phyloP scores from a whole-genome alignment of 2,329 filamentous ascomycete genomes.

The Claviceps fusiformis region DNA sequence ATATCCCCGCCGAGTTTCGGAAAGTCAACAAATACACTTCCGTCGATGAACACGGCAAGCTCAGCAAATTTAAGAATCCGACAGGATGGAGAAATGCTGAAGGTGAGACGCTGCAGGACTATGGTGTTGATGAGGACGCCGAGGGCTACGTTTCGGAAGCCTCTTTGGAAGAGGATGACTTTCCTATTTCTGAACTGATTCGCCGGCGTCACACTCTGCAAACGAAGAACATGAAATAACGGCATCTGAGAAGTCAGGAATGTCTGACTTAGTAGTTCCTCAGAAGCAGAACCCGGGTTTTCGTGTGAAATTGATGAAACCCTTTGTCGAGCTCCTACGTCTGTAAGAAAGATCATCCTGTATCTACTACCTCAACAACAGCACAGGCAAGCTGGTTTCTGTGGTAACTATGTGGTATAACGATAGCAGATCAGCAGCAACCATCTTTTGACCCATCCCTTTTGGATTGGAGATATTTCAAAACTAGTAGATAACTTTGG shows the following conservation, averaged over 20 bases:
- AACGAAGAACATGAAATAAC: not conserved
- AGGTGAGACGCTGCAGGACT: constrained; percentile 61
- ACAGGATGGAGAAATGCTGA: constrained; percentile 62
- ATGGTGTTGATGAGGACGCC: constrained; percentile 64
- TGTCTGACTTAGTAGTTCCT: not conserved
- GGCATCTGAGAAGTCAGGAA: constrained; percentile 9
- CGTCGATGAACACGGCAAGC: constrained; percentile 29
- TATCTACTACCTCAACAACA: not conserved
- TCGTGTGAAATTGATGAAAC: not conserved
- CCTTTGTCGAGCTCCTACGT: not conserved
- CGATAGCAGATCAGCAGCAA: not conserved
- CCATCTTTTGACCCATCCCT: not conserved
- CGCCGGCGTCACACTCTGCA: constrained; percentile 33
- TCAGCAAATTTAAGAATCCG: constrained; percentile 44
- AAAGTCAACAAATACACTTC: constrained; percentile 42
- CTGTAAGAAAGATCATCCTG: not conserved
- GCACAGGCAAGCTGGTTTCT: not conserved
- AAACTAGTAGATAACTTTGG: not conserved
- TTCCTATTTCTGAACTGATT: constrained; percentile 57
- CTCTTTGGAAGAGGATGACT: constrained; percentile 43
- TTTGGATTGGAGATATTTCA: not conserved
- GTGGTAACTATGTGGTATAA: not conserved
- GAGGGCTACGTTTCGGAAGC: constrained; percentile 25
- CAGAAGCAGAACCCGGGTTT: not conserved
- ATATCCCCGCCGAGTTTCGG: constrained; percentile 36